A percentile compares a stretch with the other conserved stretches of the same genome.
These are phyloP conservation scores for Funneliformis mosseae DNA, from an alignment of 192 early-diverging fungal species.

Conservation along the genomic window DNA sequence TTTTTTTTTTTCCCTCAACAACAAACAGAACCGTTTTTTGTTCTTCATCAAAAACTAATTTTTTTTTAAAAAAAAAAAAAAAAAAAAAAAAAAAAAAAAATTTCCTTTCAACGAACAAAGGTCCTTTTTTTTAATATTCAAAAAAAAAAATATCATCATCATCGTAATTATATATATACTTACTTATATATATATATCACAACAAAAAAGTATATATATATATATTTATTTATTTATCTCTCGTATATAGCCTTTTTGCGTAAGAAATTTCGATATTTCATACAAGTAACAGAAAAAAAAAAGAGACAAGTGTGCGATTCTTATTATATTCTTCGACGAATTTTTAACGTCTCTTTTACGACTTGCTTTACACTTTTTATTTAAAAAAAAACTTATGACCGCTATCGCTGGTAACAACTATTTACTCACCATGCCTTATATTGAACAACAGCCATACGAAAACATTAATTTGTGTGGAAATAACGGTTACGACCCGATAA, in stretches of 20 bases:
- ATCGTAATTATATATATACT: too few relatives aligned
- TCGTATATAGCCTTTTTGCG: too few relatives aligned
- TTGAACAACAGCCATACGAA: not conserved
- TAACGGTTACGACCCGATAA: not conserved
- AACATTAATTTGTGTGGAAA: not conserved
- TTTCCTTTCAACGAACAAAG: not conserved
- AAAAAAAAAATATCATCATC: too few relatives aligned
- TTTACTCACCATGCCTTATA: not conserved
- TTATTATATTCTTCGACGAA: not conserved
- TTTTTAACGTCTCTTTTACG: not conserved
- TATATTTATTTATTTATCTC: not conserved
- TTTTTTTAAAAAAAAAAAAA: not conserved
- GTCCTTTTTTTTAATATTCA: not conserved
- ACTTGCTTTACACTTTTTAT: too few relatives aligned
- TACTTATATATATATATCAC: not conserved
- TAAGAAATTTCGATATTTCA: too few relatives aligned
- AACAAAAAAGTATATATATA: not conserved
- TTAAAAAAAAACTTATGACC: slow-evolving; percentile 13
- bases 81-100: not conserved
- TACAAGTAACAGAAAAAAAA: too few relatives aligned
- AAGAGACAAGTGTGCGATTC: too few relatives aligned
- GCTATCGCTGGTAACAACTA: slow-evolving; percentile 9
- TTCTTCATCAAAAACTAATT: not conserved
- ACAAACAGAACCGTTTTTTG: not conserved
- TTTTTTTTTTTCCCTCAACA: not conserved